A percentile compares a stretch with the other conserved stretches of the same genome.
Conservation (phyloP, 1,139 yeast species). For the Scheffersomyces parashehatae region DNA sequence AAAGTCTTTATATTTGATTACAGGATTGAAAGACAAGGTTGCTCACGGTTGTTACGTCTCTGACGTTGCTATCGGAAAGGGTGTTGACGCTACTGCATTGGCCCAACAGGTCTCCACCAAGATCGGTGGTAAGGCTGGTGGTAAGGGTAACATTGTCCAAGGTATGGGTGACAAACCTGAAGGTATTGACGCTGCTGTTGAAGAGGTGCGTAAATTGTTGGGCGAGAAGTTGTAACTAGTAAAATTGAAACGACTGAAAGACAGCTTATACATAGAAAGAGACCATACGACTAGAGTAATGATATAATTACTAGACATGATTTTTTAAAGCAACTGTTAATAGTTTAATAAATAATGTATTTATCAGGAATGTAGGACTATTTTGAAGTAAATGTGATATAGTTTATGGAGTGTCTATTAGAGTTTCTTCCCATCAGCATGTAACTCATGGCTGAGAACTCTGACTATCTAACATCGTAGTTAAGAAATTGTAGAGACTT, state of each 20-base stretch:
- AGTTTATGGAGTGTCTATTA: background rate
- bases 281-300: background rate
- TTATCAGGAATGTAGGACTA: too few species aligned
- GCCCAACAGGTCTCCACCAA: conserved; percentile 68
- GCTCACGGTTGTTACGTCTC: conserved; percentile 95
- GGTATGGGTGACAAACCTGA: conserved; percentile 90
- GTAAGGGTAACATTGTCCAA: conserved; percentile 94
- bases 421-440: too few species aligned
- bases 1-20: conserved; percentile 78
- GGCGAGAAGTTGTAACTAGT: conserved; percentile 49
- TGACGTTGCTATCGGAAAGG: conserved; percentile 67
- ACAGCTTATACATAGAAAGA: background rate
- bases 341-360: background rate
- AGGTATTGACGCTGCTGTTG: conserved; percentile 72
- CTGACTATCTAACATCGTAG: too few species aligned
- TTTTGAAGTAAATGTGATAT: too few species aligned
- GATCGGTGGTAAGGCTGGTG: conserved; percentile 98
- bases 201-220: conserved; percentile 61
- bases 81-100: conserved; percentile 73
- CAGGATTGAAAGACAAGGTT: conserved; percentile 76
- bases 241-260: background rate
- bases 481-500: too few species aligned
- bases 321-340: background rate
- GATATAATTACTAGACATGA: background rate
- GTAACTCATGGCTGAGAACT: too few species aligned